A percentile compares a stretch with the other conserved stretches of the same genome.
Evolutionary conservation across 345 rosid genomes (phyloP).

Genomic region (Lepidium africanum): DNA sequence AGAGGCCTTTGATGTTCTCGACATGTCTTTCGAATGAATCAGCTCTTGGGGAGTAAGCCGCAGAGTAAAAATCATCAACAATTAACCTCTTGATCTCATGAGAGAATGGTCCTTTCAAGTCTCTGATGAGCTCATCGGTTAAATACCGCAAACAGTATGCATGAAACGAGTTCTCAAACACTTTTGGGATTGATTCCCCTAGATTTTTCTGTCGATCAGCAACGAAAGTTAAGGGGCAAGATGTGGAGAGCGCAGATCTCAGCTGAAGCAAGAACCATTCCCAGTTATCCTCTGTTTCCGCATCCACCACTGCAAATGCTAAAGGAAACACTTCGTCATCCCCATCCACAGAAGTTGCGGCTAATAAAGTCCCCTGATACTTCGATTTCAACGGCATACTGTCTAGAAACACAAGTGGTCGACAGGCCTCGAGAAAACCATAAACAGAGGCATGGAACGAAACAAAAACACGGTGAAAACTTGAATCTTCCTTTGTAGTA

Average conservation of each 20-base stretch:
- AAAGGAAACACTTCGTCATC: slow-evolving; percentile 75
- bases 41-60: slow-evolving; percentile 58
- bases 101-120: slow-evolving; percentile 85
- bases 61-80: slow-evolving; percentile 68
- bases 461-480: slow-evolving; percentile 86
- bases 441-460: slow-evolving; percentile 71
- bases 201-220: slow-evolving; percentile 78
- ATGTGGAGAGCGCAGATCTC: slow-evolving; percentile 51
- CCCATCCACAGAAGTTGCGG: slow-evolving; percentile 88
- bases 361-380: slow-evolving; percentile 79
- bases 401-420: slow-evolving; percentile 90
- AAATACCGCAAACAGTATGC: slow-evolving; percentile 67
- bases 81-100: slow-evolving; percentile 78
- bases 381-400: slow-evolving; percentile 74
- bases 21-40: slow-evolving; percentile 55
- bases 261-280: slow-evolving; percentile 84
- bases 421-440: slow-evolving; percentile 75
- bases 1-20: slow-evolving; percentile 71
- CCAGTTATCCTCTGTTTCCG: slow-evolving; percentile 80
- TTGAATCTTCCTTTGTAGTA: slow-evolving; percentile 85
- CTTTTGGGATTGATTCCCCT: slow-evolving; percentile 55
- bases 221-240: slow-evolving; percentile 68
- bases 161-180: slow-evolving; percentile 60
- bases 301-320: slow-evolving; percentile 79
- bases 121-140: slow-evolving; percentile 61